Conservation (phyloP, 495 filamentous ascomycete species). For the Talaromyces proteolyticus region DNA sequence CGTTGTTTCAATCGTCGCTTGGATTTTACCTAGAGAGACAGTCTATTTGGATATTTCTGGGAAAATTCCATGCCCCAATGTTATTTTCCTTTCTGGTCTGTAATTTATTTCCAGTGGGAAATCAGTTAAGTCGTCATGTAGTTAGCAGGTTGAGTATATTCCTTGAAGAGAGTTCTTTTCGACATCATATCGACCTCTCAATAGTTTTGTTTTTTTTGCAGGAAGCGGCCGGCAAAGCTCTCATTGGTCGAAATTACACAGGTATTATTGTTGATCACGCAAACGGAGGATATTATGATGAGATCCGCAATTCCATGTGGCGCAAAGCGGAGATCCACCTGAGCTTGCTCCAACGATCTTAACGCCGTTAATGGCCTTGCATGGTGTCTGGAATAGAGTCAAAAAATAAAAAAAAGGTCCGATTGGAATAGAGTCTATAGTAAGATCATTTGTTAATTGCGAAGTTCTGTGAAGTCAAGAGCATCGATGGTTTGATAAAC, state of each 20-base stretch:
- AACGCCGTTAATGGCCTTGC: background rate
- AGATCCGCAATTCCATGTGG: too few relatives aligned
- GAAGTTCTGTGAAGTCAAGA: background rate
- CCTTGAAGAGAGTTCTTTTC: background rate
- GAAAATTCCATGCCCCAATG: background rate
- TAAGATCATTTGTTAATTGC: background rate
- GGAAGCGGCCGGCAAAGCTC: too few relatives aligned
- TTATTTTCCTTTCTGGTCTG: background rate
- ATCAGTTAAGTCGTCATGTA: slow-evolving; percentile 10
- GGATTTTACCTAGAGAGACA: background rate
- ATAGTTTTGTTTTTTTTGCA: background rate
- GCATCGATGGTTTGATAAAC: background rate
- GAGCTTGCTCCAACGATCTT: background rate
- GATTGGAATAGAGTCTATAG: background rate
- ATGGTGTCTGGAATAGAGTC: background rate
- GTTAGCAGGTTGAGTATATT: background rate
- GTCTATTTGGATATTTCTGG: background rate
- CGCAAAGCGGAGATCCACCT: slow-evolving; percentile 13
- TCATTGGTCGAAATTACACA: background rate
- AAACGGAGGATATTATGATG: slow-evolving; percentile 16
- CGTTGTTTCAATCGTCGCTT: background rate
- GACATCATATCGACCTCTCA: background rate
- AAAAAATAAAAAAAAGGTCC: background rate
- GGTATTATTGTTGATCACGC: slow-evolving; percentile 11
- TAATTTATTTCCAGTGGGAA: background rate